Evolutionary conservation across 352 stramenopile genomes (phyloP), one percentile per base, ranked within the genome.

Genomic region (Blastocystis sp.): DNA sequence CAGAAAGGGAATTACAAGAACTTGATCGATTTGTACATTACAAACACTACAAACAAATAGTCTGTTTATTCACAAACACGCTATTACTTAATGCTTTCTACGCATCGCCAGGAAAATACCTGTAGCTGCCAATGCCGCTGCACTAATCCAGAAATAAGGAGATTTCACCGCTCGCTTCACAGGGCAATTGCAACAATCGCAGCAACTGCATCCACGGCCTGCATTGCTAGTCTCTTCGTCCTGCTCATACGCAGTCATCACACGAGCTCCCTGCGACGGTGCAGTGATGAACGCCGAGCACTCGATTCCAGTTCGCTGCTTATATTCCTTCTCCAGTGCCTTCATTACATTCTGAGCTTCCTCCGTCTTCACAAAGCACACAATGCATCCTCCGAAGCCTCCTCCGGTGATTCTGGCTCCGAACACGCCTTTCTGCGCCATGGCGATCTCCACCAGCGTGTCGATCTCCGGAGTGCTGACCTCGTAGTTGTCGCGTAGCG

Each of bases 361-460:
- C 39, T 90, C 66, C 75, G 90, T 85, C 70, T 95, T 93, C 73
- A 98, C 93, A 53, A 98, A 93, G 53, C 95, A 97, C 45, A 98
- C 94, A 45, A 96, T 98, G 91, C 96, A 98, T 13, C 96, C 96
- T 54, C 96, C 96, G 93, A 98, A 98, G 79, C 96, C 96, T 47
- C 94, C 96, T 66, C 95, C 96, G 0, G 95, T 98, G 87, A 98
- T 96, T 65, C 96, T 93, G 66, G 93, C 95, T 45, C 96, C 96
- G 89, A 95, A 98, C 11, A 98, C 96, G 79, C 96, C 96, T 20
- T 94, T 92, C 63, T 93, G 93, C n/a, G 90, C 90, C 85, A 95
- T 93, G 8, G 95, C 95, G 56, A 95, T 93, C 63, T 98, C 94
- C 24, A 98, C 95, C 11, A 98, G 93, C 50, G 95, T 92, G 50